Base-by-base conservation (phyloP, 1,139 yeast genomes). In the Pichia sp. region DNA sequence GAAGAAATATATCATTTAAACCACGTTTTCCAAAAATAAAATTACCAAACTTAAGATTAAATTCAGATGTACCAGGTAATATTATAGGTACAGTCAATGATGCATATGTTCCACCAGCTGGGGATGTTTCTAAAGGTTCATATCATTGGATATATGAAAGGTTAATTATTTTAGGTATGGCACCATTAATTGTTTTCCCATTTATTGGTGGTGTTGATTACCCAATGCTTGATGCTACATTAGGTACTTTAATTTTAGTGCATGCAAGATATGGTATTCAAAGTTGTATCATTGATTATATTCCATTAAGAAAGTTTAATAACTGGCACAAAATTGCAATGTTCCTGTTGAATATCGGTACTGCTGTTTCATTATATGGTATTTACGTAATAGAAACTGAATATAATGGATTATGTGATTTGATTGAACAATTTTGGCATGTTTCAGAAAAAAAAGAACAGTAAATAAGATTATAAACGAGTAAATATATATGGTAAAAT, bases 261-360 rank as follows among this genome's bases (percentile, higher is more conserved):
- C 92, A 85, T 65, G 72, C 81, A 51, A 80, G 76, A 64, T 77
- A 81, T 57, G 94, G 92, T 30, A 77, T 84, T 70, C 82, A 82
- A 66, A 71, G 86, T 43, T 85, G 94, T 73, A 84, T 85, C 57
- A 79, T 79, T 51, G 95, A 85, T 67, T 85, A 85, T 68, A 80
- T 85, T 48, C 89, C 89, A 39, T 65, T 70, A 55, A 74, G 95
- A 69, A 85, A 81, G 20, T 85, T 81, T 61, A 92, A 92, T 39
- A 65, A 72, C 35, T 78, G 76, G 73, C 82, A 83, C 67, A 72
- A 72, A 56, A 71, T 71, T 55, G 89, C 89, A 53, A 69, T 76
- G 71, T 74, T 76, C 60, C 64, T 83, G 56, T 73, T 85, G 64
- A 70, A 79, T 30, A 68, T 81, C 16, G 94, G 94, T 48, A 72